A percentile compares a stretch with the other conserved stretches of the same genome.
phyloP scores from a whole-genome alignment of 192 early-diverging fungal genomes.

The Coemansia sp. region DNA sequence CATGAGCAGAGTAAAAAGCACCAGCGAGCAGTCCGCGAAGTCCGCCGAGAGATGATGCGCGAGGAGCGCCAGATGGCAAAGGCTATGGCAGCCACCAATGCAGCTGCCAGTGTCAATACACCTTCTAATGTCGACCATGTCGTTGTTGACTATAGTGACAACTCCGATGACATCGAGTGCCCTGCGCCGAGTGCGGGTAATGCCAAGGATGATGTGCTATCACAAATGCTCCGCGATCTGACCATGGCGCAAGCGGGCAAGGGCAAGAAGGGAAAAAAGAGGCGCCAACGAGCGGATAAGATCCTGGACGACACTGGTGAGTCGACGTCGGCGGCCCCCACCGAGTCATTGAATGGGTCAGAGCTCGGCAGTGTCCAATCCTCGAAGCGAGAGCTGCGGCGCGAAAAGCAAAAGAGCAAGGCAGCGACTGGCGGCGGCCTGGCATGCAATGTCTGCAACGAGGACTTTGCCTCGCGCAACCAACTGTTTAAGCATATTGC shows the following conservation, averaged over 20 bases:
- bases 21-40: slow-evolving; percentile 69
- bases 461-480: slow-evolving; percentile 74
- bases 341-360: slow-evolving; percentile 25
- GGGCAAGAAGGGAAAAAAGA: slow-evolving; percentile 49
- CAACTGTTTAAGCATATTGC: slow-evolving; percentile 88
- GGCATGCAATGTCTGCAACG: slow-evolving; percentile 78
- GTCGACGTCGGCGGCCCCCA: slow-evolving; percentile 6
- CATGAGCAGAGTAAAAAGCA: slow-evolving; percentile 91
- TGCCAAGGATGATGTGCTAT: slow-evolving; percentile 23
- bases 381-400: slow-evolving; percentile 54
- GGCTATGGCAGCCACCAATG: slow-evolving; percentile 16
- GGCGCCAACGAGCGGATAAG: slow-evolving; percentile 24
- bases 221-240: slow-evolving; percentile 49
- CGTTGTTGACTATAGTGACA: background rate
- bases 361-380: slow-evolving; percentile 27
- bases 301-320: slow-evolving; percentile 17
- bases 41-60: slow-evolving; percentile 72
- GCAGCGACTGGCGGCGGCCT: slow-evolving; percentile 34
- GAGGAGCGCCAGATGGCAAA: slow-evolving; percentile 59
- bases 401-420: slow-evolving; percentile 64
- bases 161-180: slow-evolving; percentile 3
- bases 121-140: background rate
- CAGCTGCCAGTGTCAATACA: background rate
- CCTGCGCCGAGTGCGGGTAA: background rate
- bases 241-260: slow-evolving; percentile 26